phyloP scores from a whole-genome alignment of 1,284 basidiomycete genomes.

The Wolfiporia cocos region DNA sequence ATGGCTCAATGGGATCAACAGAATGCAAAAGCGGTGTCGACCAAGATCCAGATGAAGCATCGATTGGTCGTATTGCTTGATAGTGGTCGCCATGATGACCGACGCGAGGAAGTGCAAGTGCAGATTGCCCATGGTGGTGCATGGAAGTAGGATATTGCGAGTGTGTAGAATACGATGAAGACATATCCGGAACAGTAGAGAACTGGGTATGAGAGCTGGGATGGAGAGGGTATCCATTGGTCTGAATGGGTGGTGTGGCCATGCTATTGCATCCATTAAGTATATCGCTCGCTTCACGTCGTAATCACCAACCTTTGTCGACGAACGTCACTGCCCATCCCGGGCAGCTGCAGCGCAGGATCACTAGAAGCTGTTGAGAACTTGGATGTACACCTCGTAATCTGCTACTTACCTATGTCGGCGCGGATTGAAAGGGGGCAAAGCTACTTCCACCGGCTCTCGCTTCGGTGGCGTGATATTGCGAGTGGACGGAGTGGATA shows the following conservation, averaged over 20 bases:
- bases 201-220: conserved; percentile 34
- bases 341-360: conserved; percentile 15
- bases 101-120: conserved; percentile 19
- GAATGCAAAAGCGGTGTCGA: conserved; percentile 29
- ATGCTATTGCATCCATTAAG: no score
- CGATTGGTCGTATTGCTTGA: conserved; percentile 18
- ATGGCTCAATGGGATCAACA: conserved; percentile 50
- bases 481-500: conserved; percentile 59
- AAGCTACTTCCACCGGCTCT: conserved; percentile 41
- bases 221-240: conserved; percentile 24
- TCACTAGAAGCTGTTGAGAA: conserved; percentile 11
- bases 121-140: conserved; percentile 36
- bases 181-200: conserved; percentile 52
- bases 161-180: conserved; percentile 28
- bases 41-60: conserved; percentile 17
- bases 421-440: conserved; percentile 45
- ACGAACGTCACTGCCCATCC: conserved; percentile 24
- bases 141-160: conserved; percentile 32
- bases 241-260: conserved; percentile 16
- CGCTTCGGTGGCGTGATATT: conserved; percentile 54
- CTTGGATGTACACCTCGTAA: neutral
- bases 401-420: conserved; percentile 40
- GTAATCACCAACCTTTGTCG: conserved; percentile 43
- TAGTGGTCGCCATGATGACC: conserved; percentile 17
- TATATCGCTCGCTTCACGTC: no score